Base-by-base conservation (phyloP, 208 protist species). In the Plasmodiophora brassicae region DNA sequence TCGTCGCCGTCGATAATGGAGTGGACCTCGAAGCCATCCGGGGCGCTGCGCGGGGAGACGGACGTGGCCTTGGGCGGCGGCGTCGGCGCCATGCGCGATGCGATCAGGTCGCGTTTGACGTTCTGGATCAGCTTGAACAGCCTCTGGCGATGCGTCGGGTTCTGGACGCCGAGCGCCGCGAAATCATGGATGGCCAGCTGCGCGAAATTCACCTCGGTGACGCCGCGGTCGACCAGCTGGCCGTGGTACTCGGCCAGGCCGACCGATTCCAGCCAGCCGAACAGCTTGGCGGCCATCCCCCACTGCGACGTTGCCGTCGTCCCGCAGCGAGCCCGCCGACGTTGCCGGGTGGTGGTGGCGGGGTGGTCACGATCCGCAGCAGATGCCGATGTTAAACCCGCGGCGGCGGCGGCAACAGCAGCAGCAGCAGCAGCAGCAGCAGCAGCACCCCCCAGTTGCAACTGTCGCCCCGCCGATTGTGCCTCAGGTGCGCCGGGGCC, bases 201-300 rank as follows among this genome's bases (percentile, higher is more conserved):
- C 32, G n/a, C 5, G n/a, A 78, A 78, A 78, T 78, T 78, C n/a
- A 5, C 14, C n/a, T 78, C 65, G n/a, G 65, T 78, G 32, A 78
- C 65, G 65, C 65, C 65, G 10, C 65, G 65, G 65, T 78, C 65
- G 41, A 78, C 65, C 14, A 78, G 65, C 65, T 78, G 65, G n/a
- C n/a, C n/a, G 65, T 78, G 65, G 41, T 78, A 78, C 20, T 78
- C 65, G n/a, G 65, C 65, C 65, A 78, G n/a, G n/a, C n/a, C 65
- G 32, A 78, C 14, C 32, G 25, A 57, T 25, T 57, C 25, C 50
- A 14, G 50, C 25, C 25, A 57, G 25, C 25, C 50, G 25, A 57
- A 25, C 50, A 57, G 50, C 25, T n/a, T n/a, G n/a, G n/a, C n/a
- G n/a, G n/a, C n/a, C n/a, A n/a, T n/a, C n/a, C n/a, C n/a, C n/a